Evolutionary conservation across 75 land plant genomes (phyloP), one percentile per base, ranked within the genome.

Genomic region (Larix kaempferi): DNA sequence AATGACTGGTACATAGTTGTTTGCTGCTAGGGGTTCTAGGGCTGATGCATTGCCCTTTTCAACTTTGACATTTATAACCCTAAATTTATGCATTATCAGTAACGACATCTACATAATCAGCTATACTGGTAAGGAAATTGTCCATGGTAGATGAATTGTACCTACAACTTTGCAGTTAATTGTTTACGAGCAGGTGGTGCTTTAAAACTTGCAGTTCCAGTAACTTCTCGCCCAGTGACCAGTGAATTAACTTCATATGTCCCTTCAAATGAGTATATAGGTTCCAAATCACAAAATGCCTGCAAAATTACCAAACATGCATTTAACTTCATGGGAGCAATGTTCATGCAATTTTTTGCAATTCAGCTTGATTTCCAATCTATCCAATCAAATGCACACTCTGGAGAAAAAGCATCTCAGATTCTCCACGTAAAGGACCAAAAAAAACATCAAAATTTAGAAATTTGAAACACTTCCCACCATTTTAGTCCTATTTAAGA

Each of bases 231-330:
- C 7, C 87, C 98, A 21, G 96, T 88, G 5, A 95, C 94, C 82
- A 95, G 62, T 33, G 78, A 81, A 78, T 95, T 95, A 56, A 93
- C 84, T 44, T 95, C 98, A 56, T 95, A 95, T 14, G 96, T 93
- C 19, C 98, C 96, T 84, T 95, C 98, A 73, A 88, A 93, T 56
- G 96, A 85, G 78, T 89, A 93, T 6, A 93, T 91, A 22, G 96
- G 94, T 82, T 95, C 98, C 85, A 91, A 69, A 78, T 95, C 98
- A 78, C 98, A 95, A 69, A 95, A 95, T 57, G 98, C 95, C 95
- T 95, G 87, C 60, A 82, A 62, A 57, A 80, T 4, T 21, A 73
- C 10, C 39, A 37, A 17, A 54, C 5, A 49, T 52, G 29, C 37
- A 73, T 39, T 41, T 14, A 23, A 52, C 2, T n/a, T n/a, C 5